Percentiles rank a stretch among this genome's conserved stretches.
These are phyloP conservation scores for Piper betle DNA, from an alignment of 164 flowering plant species.

Conservation along the genomic window DNA sequence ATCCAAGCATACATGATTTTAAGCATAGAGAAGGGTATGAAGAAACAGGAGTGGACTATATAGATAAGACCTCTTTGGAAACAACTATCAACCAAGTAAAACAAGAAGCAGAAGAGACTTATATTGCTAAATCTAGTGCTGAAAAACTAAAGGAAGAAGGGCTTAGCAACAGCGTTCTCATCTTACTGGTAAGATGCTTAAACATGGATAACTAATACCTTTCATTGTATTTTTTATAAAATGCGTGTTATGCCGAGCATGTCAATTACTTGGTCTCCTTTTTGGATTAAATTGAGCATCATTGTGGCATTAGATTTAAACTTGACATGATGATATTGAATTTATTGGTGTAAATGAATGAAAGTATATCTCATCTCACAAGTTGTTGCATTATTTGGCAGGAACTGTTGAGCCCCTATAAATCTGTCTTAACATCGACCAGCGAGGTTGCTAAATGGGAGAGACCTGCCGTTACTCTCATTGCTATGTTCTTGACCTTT, in stretches of 20 bases:
- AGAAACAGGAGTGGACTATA: slow-evolving; percentile 8
- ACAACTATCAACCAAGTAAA: slow-evolving; percentile 43
- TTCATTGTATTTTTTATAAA: too few relatives aligned
- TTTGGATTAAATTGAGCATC: too few relatives aligned
- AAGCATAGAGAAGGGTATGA: slow-evolving; percentile 23
- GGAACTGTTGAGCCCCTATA: slow-evolving; percentile 67
- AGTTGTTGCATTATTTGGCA: slow-evolving; percentile 15
- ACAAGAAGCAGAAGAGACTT: slow-evolving; percentile 54
- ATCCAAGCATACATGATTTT: slow-evolving; percentile 5
- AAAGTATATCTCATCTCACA: not conserved
- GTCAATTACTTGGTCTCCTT: too few relatives aligned
- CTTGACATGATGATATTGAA: too few relatives aligned
- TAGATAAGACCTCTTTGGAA: slow-evolving; percentile 37
- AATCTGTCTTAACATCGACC: slow-evolving; percentile 18
- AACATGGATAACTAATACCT: not conserved
- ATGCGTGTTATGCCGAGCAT: too few relatives aligned
- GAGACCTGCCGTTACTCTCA: slow-evolving; percentile 35
- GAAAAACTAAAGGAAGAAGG: slow-evolving; percentile 73
- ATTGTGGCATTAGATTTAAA: too few relatives aligned
- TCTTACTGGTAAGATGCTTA: slow-evolving; percentile 44
- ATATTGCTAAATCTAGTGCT: slow-evolving; percentile 51
- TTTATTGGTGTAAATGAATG: too few relatives aligned
- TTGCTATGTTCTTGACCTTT: slow-evolving; percentile 17
- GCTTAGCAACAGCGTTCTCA: slow-evolving; percentile 34
- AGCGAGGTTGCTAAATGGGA: slow-evolving; percentile 49